Base-by-base conservation (phyloP, 805 yeast genomes). In the Myxozyma monticola region DNA sequence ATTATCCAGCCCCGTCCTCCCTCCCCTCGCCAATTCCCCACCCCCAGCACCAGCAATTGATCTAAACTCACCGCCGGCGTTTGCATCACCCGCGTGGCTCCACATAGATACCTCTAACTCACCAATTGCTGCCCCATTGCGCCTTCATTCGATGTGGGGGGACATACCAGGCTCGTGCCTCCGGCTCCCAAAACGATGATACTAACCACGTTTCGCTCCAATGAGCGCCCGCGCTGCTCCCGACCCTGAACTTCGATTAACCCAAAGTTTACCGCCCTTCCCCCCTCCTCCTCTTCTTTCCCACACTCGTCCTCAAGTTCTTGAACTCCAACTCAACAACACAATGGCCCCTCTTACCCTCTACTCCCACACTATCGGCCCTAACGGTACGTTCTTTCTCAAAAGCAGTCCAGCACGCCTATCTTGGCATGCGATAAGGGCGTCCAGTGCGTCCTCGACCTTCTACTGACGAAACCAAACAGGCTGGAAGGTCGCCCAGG, bases 401-500 rank as follows among this genome's bases (percentile, higher is more conserved):
- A n/a, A 9, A 17, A 6, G 29, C 31, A 9, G 28, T 34, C 26
- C 3, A 3, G 38, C 24, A 15, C 20, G 38, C 9, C 3, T 20
- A 3, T 33, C 36, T 2, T 33, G 9, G 30, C 24, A 20, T 15
- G n/a, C n/a, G 24, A 34, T 17, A 6, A 4, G 2, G 21, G n/a
- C 31, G 3, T 22, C n/a, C n/a, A n/a, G n/a, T n/a, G n/a, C n/a
- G n/a, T n/a, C n/a, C n/a, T n/a, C n/a, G n/a, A n/a, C n/a, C 39
- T 22, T 30, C 25, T 31, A 22, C 25, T 34, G 20, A 42, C 38
- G 14, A 30, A 26, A 18, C 17, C 20, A 17, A 20, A 22, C 60
- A 63, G 57, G 60, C 43, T 57, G 60, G 60, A 91, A 93, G 69
- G 96, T 91, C 14, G 96, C 97, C 24, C 88, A 90, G 38, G 84